A percentile compares a stretch with the other conserved stretches of the same genome.
These are phyloP conservation scores for Castanea crenata DNA, from an alignment of 306 rosid species.

Conservation along the genomic window DNA sequence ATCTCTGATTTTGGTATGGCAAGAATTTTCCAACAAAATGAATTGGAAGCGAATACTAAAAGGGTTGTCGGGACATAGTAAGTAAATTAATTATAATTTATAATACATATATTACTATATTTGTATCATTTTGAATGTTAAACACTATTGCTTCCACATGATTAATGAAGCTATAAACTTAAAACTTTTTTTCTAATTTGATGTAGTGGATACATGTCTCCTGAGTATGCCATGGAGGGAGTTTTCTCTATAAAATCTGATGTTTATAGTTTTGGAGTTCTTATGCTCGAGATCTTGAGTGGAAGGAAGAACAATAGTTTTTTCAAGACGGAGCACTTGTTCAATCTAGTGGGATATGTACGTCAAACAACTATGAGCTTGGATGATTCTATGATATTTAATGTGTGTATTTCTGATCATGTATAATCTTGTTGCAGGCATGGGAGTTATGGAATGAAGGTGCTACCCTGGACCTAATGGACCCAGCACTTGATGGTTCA, in stretches of 20 bases:
- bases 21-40: no score
- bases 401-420: no score
- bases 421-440: slow-evolving; percentile 1
- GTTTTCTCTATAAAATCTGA: neutral
- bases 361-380: neutral
- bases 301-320: neutral
- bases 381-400: no score
- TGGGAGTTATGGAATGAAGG: slow-evolving; percentile 21
- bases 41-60: neutral
- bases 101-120: no score
- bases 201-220: neutral
- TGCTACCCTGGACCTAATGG: neutral
- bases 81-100: no score
- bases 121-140: no score
- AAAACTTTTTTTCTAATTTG: no score
- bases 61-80: no score
- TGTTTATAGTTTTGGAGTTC: neutral
- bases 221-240: neutral
- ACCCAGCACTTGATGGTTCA: slow-evolving; percentile 5
- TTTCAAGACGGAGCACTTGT: neutral
- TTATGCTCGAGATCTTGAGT: neutral
- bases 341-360: neutral
- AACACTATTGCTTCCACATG: no score
- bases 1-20: no score
- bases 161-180: no score